A percentile compares a stretch with the other conserved stretches of the same genome.
These are phyloP conservation scores for Colletotrichum siamense DNA, from an alignment of 2,329 filamentous ascomycete species.

Conservation along the genomic window DNA sequence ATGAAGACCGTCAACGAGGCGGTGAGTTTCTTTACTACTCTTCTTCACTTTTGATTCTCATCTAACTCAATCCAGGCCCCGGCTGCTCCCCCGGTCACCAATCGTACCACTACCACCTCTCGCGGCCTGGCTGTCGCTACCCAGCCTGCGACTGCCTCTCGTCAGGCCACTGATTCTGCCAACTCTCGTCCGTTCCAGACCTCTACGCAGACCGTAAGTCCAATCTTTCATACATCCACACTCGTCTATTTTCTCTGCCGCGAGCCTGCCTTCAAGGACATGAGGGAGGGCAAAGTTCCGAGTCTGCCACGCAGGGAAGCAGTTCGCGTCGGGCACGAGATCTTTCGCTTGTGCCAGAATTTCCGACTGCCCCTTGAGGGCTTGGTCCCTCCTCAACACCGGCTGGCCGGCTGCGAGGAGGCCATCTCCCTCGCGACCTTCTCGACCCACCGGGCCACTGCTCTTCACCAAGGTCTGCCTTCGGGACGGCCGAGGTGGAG, in stretches of 20 bases:
- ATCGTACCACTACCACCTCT: too few relatives aligned
- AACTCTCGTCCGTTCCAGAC: fast-evolving
- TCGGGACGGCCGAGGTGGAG: neutral
- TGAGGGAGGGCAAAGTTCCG: neutral
- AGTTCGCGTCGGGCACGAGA: neutral
- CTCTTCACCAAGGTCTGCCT: too few relatives aligned
- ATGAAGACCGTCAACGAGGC: neutral
- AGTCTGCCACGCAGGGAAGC: neutral
- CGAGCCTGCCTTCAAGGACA: neutral
- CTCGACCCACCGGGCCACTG: neutral
- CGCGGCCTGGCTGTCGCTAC: too few relatives aligned
- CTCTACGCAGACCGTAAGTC: neutral
- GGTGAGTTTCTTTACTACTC: neutral
- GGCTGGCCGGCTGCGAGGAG: neutral
- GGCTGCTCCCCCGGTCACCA: neutral
- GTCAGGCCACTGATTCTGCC: neutral
- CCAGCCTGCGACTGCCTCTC: neutral
- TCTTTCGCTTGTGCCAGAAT: neutral
- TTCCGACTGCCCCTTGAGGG: neutral
- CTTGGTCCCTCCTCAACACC: neutral
- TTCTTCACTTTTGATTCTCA: neutral
- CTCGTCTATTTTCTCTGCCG: neutral
- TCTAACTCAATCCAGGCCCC: neutral
- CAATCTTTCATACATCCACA: neutral
- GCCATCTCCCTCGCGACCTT: neutral